Evolutionary conservation across 2,329 filamentous ascomycete species (phyloP), one percentile per base, ranked within the genome.

Genomic region (Colletotrichum sp.): DNA sequence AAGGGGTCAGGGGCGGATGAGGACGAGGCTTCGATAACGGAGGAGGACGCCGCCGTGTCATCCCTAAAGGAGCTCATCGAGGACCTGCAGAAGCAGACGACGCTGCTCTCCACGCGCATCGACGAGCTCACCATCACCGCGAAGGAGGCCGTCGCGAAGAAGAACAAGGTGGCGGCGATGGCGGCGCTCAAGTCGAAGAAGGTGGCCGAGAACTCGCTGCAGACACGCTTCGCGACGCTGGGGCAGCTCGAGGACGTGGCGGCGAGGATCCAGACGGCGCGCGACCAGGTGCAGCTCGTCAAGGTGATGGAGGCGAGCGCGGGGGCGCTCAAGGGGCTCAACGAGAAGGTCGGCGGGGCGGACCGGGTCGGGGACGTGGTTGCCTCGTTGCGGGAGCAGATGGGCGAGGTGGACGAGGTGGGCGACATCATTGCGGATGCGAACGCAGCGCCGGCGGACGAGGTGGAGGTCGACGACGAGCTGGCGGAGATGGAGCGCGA

Each of bases 381-480:
- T 68, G 94, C 95, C 79, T 89, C 90, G 65, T 86, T 98, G 81
- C 90, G 94, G 69, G 93, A 96, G 79, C 93, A 98, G 86, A 97
- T 97, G 92, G 90, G 87, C 68, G 92, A 94, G 80, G 92, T 94
- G 28, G 96, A 98, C 81, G 96, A 99, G 86, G 91, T 99, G 26
- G 92, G 92, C 32, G 91, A 90, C 71, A 93, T 96, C 55, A 90
- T 99, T 77, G 92, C 93, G 69, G 95, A 97, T 79, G 84, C 85
- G 8, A 88, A 86, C 15, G 87, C 85, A 16, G 82, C 80, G 55
- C 84, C 83, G 2, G 88, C 98, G 36, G 95, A 98, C 83, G 96
- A 98, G 81, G 89, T 82, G 24, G 96, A 98, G 83, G 92, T 99
- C 71, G 96, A 98, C 79, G 94, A 96, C 76, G 96, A 98, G 86